Evolutionary conservation across 169 alveolate species (phyloP), one percentile per base, ranked within the genome.

Genomic region (Eimeria falciformis): DNA sequence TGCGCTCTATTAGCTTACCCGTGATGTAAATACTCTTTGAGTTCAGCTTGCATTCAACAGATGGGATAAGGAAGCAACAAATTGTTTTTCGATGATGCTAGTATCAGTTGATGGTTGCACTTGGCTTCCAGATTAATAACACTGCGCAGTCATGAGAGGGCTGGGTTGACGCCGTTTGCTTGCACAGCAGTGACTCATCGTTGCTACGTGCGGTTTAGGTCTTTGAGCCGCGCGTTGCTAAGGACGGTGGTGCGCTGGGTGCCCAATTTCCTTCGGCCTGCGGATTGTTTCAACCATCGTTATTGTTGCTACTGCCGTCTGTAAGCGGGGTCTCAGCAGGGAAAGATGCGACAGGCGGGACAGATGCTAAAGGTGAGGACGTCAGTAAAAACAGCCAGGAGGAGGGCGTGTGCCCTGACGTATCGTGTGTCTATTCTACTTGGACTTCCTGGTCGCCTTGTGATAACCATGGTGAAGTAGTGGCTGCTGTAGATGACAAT

Each of bases 391-490:
- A 29, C 46, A 81, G 27, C 40, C 23, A 43, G 45, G 46, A 37
- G 9, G 37, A 27, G 56, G n/a, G 77, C 45, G 53, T 33, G 58
- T 56, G 75, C 27, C 77, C 65, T 23, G 90, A 81, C 50, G 18
- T 56, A 12, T n/a, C 90, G 62, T 81, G 90, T 46, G 40, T 45
- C 4, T 81, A 81, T 43, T 81, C 90, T 53, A 45, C 90, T 1
- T 81, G 90, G 90, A 81, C 90, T 29, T 81, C 90, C 43, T 81
- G 90, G 90, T 81, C 90, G 21, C 90, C 90, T 40, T 81, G 90
- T 46, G 46, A 78, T 27, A 68, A 78, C 68, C 37, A 25, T n/a
- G 14, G 55, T 81, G 18, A 33, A 27, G 58, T 21, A 25, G 90
- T 23, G 55, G 58, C 40, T 56, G 40, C 29, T 4, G 29, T 21